These are phyloP conservation scores for Abelmoschus esculentus DNA, from an alignment of 345 rosid species.

Conservation along the genomic window DNA sequence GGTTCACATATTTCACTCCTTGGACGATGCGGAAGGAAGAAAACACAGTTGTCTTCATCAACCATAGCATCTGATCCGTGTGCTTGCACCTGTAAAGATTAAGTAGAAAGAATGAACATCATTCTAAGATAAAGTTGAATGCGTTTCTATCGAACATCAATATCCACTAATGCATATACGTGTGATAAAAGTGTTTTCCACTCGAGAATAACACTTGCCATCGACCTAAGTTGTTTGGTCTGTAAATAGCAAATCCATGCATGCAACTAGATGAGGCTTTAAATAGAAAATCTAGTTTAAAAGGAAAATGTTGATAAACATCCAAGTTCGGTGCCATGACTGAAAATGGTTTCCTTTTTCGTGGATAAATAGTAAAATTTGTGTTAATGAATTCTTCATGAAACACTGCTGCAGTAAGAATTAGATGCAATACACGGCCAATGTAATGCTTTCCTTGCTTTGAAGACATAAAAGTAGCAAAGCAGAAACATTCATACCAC, in stretches of 20 bases:
- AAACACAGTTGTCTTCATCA: slow-evolving; percentile 87
- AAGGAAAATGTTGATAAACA: not conserved
- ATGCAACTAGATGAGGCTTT: not conserved
- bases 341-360: too few relatives aligned
- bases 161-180: not conserved
- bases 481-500: not conserved
- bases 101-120: not conserved
- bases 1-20: slow-evolving; percentile 68
- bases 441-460: not conserved
- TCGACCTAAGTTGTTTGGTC: not conserved
- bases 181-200: not conserved
- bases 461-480: slow-evolving; percentile 1
- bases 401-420: too few relatives aligned
- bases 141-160: too few relatives aligned
- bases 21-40: slow-evolving; percentile 94
- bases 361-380: too few relatives aligned
- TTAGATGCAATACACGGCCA: not conserved
- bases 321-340: not conserved
- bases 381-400: too few relatives aligned
- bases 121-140: not conserved
- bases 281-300: not conserved
- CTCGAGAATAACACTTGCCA: too few relatives aligned
- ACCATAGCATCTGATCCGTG: slow-evolving; percentile 98
- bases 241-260: not conserved
- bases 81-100: slow-evolving; percentile 72